Base-by-base conservation (phyloP, 1,284 basidiomycete genomes). In the Ceratobasidium theobromae region DNA sequence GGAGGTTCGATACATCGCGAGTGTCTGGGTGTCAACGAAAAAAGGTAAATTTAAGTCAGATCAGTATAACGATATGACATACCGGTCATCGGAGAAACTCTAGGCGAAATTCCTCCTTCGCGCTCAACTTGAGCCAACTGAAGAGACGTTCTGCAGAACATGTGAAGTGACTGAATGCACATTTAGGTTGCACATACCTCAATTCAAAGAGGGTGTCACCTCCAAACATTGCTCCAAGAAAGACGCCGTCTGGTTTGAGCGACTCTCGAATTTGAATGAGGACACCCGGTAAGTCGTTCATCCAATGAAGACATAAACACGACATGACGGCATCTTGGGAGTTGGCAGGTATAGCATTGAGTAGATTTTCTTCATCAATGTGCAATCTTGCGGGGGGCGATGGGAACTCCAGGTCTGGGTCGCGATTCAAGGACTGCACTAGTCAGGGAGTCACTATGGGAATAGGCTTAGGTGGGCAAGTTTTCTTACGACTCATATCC, bases 71-170 rank as follows among this genome's bases (percentile, higher is more conserved):
- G 11, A 52, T 46, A 2, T 9, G 75, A n/a, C 81, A 55, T 70
- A 94, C 94, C 89, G 69, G 96, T 95, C 97, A 99, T 99, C 0
- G 97, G 97, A 2, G 94, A 98, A 32, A 99, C 79, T 65, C 93
- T 89, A 5, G 96, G 93, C 21, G 95, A 95, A 68, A 99, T 91
- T 0, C 97, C 97, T 5, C 97, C 97, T 76, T 96, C 89, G 4
- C 95, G 85, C 73, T 99, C 97, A 53, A 90, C 81, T 79, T 99
- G 93, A 1, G 97, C 97, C 0, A 99, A 81, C 74, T 99, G 96
- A 27, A 99, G 81, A 3, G 95, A 82, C 45, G 95, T 89, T 64
- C 85, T 85, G 69, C 3, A n/a, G 12, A 27, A n/a, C n/a, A n/a
- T n/a, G n/a, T 6, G 11, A 1, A 23, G 32, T 23, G 6, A 16